Conservation (phyloP, 2,329 filamentous ascomycete genomes). For the Aspergillus phoenicis region DNA sequence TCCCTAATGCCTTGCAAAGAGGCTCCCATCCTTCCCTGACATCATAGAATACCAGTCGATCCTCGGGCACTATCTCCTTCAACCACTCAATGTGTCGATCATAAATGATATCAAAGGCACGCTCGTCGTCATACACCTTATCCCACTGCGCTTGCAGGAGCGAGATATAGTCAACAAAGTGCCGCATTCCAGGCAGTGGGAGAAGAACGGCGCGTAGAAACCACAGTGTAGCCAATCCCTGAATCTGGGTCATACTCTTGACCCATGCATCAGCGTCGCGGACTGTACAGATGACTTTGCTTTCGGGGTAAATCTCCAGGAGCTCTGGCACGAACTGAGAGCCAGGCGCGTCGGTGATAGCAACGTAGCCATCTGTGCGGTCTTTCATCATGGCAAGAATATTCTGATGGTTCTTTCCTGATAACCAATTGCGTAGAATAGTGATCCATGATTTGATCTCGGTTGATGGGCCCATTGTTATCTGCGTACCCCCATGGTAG, state of each 20-base stretch:
- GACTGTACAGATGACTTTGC: slow-evolving; percentile 49
- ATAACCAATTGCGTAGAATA: slow-evolving; percentile 14
- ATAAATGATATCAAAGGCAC: slow-evolving; percentile 17
- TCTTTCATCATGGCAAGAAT: slow-evolving; percentile 1
- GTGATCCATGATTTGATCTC: slow-evolving; percentile 29
- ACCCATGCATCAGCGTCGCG: slow-evolving; percentile 28
- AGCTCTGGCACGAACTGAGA: slow-evolving; percentile 51
- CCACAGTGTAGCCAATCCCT: slow-evolving; percentile 21
- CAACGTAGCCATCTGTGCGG: slow-evolving; percentile 47
- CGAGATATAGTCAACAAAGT: slow-evolving; percentile 26
- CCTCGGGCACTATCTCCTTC: slow-evolving; percentile 30
- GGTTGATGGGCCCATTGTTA: slow-evolving; percentile 21
- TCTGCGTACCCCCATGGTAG: slow-evolving; percentile 53
- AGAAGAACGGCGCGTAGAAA: slow-evolving; percentile 26
- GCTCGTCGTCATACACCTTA: slow-evolving; percentile 18
- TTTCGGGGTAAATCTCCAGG: slow-evolving; percentile 53
- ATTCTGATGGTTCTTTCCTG: not conserved
- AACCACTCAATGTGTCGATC: slow-evolving; percentile 28
- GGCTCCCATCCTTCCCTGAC: slow-evolving; percentile 50
- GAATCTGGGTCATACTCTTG: slow-evolving; percentile 26
- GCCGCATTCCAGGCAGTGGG: slow-evolving; percentile 29
- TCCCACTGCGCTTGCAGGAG: slow-evolving; percentile 26
- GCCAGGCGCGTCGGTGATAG: slow-evolving; percentile 50
- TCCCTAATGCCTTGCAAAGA: slow-evolving; percentile 48
- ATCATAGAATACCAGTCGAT: slow-evolving; percentile 41